Percentiles rank a stretch among this genome's conserved stretches.
phyloP scores from a whole-genome alignment of 345 rosid species.

The Hibiscus mutabilis region DNA sequence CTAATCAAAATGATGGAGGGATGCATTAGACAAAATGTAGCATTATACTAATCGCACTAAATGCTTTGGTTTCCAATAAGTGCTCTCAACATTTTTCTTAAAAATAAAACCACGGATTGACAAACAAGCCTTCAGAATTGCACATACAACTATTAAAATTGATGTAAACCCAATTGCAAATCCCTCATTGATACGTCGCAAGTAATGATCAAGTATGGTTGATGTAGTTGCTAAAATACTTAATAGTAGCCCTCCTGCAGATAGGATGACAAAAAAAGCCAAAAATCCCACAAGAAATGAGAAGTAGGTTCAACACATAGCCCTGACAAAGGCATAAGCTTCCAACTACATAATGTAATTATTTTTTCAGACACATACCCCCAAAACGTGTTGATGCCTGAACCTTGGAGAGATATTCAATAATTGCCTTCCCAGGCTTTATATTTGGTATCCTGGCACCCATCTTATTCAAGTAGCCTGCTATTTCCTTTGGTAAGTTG shows the following conservation, averaged over 20 bases:
- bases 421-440: constrained; percentile 93
- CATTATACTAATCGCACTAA: no score
- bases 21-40: not conserved
- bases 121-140: not conserved
- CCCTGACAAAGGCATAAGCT: constrained; percentile 3
- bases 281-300: not conserved
- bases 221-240: constrained; percentile 86
- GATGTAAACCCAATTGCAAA: constrained; percentile 87
- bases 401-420: constrained; percentile 69
- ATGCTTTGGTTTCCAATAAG: no score
- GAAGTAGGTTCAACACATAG: not conserved
- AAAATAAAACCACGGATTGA: no score
- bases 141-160: constrained; percentile 73
- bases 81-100: no score
- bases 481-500: constrained; percentile 93
- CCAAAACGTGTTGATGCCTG: constrained; percentile 98
- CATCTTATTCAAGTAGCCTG: constrained; percentile 92
- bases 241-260: constrained; percentile 73
- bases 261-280: constrained; percentile 3
- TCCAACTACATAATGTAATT: not conserved
- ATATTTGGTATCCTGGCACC: constrained; percentile 95
- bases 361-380: constrained; percentile 42
- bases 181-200: constrained; percentile 73
- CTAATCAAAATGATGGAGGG: constrained; percentile 23
- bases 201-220: constrained; percentile 68